Conservation (phyloP, 129 eudicot genomes). For the Cynara cardunculus region DNA sequence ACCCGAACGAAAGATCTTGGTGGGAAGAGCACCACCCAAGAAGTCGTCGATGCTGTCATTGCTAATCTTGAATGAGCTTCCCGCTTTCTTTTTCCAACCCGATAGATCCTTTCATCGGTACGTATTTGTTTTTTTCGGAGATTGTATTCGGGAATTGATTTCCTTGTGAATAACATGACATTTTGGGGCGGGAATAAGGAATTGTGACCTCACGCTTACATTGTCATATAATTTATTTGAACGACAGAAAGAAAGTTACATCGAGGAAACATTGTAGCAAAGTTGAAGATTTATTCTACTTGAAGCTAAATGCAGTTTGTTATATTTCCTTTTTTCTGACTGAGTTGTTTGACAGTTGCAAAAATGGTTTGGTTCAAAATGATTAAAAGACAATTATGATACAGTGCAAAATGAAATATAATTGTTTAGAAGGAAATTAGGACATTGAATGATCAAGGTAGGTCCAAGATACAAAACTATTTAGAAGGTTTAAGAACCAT, state of each 20-base stretch:
- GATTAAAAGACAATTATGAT: too few species aligned
- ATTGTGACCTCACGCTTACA: neutral
- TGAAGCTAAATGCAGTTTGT: neutral
- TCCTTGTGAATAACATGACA: constrained; percentile 33
- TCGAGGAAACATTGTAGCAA: constrained; percentile 12
- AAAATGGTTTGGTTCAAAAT: too few species aligned
- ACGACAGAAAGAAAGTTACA: neutral
- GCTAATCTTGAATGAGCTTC: constrained; percentile 53
- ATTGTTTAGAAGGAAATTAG: too few species aligned
- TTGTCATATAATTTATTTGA: constrained; percentile 6
- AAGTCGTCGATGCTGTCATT: constrained; percentile 90
- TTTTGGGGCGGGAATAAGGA: constrained; percentile 28
- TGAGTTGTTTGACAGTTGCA: too few species aligned
- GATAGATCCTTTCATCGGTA: neutral
- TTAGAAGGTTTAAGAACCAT: too few species aligned
- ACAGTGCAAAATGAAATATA: too few species aligned
- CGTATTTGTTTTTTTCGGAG: neutral
- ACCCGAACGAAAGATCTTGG: constrained; percentile 84
- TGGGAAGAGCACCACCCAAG: constrained; percentile 76
- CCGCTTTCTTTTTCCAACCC: neutral
- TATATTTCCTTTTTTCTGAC: neutral
- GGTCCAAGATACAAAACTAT: too few species aligned
- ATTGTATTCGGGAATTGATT: constrained; percentile 12
- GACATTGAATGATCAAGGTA: too few species aligned
- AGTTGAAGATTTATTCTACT: neutral